Percentiles rank a stretch among this genome's conserved stretches.
Conservation (phyloP, 176 grass and related monocot genomes). For the Melocanna baccifera region DNA sequence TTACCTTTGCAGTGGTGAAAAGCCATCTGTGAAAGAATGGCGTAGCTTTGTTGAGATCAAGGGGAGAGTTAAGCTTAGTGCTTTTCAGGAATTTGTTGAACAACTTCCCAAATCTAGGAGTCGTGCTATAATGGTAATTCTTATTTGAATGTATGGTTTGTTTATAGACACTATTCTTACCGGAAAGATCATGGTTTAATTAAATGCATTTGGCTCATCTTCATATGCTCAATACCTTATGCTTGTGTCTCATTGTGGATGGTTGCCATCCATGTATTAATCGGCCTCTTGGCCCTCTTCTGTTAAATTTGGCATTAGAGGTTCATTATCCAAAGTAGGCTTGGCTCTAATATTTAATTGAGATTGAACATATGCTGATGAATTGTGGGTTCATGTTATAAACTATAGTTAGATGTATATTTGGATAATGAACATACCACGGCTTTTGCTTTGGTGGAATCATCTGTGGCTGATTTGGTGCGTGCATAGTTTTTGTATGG, state of each 20-base stretch:
- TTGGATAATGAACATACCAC: background rate
- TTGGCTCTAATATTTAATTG: background rate
- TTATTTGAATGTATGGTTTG: conserved; percentile 7
- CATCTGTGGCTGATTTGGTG: background rate
- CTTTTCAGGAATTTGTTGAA: conserved; percentile 90
- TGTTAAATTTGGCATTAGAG: background rate
- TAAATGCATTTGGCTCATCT: background rate
- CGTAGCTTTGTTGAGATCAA: conserved; percentile 93
- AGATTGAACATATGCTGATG: background rate
- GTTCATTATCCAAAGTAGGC: background rate
- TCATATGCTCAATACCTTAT: background rate
- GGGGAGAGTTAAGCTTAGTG: conserved; percentile 89
- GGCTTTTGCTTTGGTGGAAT: background rate
- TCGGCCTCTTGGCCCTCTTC: background rate
- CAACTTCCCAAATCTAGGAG: conserved; percentile 86
- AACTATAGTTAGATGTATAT: background rate
- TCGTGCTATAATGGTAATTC: conserved; percentile 91
- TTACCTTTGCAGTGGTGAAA: conserved; percentile 78
- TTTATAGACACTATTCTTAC: background rate
- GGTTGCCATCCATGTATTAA: background rate
- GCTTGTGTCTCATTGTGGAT: background rate
- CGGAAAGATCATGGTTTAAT: background rate
- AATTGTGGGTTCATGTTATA: background rate
- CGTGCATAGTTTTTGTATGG: background rate
- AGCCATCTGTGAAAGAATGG: conserved; percentile 85